Conservation (phyloP, 768 basidiomycete genomes). For the Lactarius trivialis region DNA sequence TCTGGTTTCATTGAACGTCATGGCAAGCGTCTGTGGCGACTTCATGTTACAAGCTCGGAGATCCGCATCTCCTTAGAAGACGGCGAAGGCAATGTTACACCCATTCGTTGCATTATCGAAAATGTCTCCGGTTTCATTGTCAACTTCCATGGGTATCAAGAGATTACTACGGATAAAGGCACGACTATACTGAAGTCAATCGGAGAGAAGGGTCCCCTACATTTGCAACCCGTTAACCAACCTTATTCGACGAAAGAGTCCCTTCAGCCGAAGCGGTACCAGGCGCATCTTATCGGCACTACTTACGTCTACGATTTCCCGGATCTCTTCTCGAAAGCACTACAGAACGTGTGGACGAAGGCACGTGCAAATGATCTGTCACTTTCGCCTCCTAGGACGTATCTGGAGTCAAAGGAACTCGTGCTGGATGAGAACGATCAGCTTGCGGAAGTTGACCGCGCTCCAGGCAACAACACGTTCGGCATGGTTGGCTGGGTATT, state of each 20-base stretch:
- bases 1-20: slow-evolving; percentile 99
- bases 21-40: slow-evolving; percentile 95
- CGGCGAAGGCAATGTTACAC: slow-evolving; percentile 87
- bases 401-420: slow-evolving; percentile 82
- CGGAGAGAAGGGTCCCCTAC: slow-evolving; percentile 93
- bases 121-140: slow-evolving; percentile 99
- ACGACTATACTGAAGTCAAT: slow-evolving; percentile 96
- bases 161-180: slow-evolving; percentile 94
- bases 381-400: slow-evolving; percentile 65
- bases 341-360: slow-evolving; percentile 87
- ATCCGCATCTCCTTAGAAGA: slow-evolving; percentile 95
- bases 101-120: slow-evolving; percentile 96
- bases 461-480: slow-evolving; percentile 89
- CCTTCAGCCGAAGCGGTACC: slow-evolving; percentile 96
- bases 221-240: slow-evolving; percentile 90
- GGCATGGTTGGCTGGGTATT: slow-evolving; percentile 99
- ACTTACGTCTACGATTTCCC: slow-evolving; percentile 99
- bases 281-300: slow-evolving; percentile 95
- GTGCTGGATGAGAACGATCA: slow-evolving; percentile 92
- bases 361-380: slow-evolving; percentile 58
- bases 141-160: slow-evolving; percentile 97
- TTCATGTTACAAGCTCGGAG: slow-evolving; percentile 96
- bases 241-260: slow-evolving; percentile 97
- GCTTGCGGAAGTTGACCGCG: slow-evolving; percentile 82
- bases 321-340: slow-evolving; percentile 94